Evolutionary conservation across 345 rosid species (phyloP).

Genomic region (Syzygium oleosum): DNA sequence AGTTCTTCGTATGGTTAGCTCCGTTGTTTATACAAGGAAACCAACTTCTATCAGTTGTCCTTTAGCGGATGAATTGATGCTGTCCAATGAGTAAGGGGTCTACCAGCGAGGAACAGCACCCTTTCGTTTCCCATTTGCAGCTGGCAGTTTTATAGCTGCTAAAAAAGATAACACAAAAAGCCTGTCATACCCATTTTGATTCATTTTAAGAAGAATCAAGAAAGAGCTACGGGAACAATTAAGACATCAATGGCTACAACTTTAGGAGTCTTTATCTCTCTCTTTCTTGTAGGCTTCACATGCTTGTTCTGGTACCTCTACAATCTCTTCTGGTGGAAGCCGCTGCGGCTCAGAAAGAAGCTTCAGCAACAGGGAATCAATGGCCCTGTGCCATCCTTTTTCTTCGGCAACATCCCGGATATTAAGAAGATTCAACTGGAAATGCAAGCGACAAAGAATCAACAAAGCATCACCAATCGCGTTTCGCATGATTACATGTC

Average conservation of each 20-base stretch:
- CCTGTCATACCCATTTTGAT: not conserved
- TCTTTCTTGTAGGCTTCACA: not conserved
- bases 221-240: not conserved
- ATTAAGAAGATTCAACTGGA: constrained; percentile 2
- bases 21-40: not conserved
- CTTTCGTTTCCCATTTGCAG: not conserved
- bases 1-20: not conserved
- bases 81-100: not conserved
- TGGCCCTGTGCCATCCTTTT: constrained; percentile 7
- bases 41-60: not conserved
- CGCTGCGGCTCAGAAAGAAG: not conserved
- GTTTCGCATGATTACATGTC: not conserved
- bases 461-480: not conserved
- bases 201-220: not conserved
- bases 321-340: constrained; percentile 2
- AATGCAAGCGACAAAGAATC: not conserved
- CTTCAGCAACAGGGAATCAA: constrained; percentile 7
- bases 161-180: not conserved
- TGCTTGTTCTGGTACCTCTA: not conserved
- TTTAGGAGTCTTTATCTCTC: not conserved
- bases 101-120: not conserved
- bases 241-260: not conserved
- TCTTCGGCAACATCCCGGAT: constrained; percentile 8
- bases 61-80: not conserved
- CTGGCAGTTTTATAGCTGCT: not conserved